phyloP scores from a whole-genome alignment of 2,329 filamentous ascomycete genomes.

The Xylaria sp. region DNA sequence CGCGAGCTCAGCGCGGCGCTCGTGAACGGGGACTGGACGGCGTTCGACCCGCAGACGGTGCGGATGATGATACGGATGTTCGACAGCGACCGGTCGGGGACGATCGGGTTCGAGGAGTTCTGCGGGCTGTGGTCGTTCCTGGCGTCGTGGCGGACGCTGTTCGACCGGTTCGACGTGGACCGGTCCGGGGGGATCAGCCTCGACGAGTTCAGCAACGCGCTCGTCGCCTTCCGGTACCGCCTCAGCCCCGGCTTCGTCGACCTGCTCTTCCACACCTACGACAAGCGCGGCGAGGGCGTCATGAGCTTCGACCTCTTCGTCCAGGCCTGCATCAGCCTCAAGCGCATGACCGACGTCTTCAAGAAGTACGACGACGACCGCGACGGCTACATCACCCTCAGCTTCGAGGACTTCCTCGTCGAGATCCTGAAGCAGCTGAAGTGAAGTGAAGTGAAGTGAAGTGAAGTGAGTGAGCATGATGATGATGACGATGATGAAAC shows the following conservation, averaged over 20 bases:
- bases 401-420: constrained; percentile 79
- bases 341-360: constrained; percentile 98
- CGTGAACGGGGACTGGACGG: constrained; percentile 94
- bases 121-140: constrained; percentile 96
- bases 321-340: constrained; percentile 93
- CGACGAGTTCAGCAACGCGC: constrained; percentile 84
- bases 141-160: constrained; percentile 89
- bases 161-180: constrained; percentile 93
- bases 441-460: constrained; percentile 34
- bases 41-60: constrained; percentile 92
- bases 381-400: constrained; percentile 86
- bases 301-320: constrained; percentile 97
- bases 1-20: constrained; percentile 85
- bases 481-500: too few species aligned
- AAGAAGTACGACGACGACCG: constrained; percentile 98
- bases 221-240: constrained; percentile 91
- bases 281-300: constrained; percentile 70
- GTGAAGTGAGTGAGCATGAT: neutral
- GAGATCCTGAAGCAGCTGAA: constrained; percentile 66
- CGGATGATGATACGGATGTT: constrained; percentile 99
- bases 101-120: constrained; percentile 94
- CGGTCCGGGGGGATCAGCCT: constrained; percentile 83
- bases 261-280: constrained; percentile 85
- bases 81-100: constrained; percentile 84
- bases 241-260: constrained; percentile 82